Base-by-base conservation (phyloP, 352 stramenopile genomes). In the Globisporangium emineosum region DNA sequence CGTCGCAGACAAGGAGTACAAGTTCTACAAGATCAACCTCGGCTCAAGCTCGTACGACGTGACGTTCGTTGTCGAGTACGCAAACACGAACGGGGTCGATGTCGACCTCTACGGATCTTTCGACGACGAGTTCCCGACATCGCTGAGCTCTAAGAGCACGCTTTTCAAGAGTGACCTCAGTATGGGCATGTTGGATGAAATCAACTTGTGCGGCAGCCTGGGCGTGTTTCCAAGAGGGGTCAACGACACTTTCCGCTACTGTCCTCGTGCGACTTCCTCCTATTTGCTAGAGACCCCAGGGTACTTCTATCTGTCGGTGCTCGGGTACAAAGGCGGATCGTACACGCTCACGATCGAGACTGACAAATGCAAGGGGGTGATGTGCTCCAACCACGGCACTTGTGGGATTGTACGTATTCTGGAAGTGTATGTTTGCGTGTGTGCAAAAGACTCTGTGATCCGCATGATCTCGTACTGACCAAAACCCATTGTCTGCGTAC, bases 81-180 rank as follows among this genome's bases (percentile, higher is more conserved):
- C 65, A 5, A 62, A 55, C 10, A 65, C 60, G 3, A 45, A 47
- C 13, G 43, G 43, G 10, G 49, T 69, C 17, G 83, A 93, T 55
- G 66, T 88, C 23, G 84, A 91, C 57, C 61, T 93, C 27, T 91
- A 91, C 43, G 83, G 77, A 17, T 93, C 85, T 1, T 93, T 93
- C 58, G 74, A 87, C 53, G 78, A 89, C 40, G 50, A 52, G 25
- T 81, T 75, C 23, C 83, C 85, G 30, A 90, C 74, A 17, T 78
- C 80, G 1, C 51, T 77, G 56, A 90, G 72, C 25, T 56, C 77
- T 19, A 76, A 72, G 21, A 76, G 62, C 1, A 67, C 65, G 9
- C 72, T 82, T 5, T 90, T 91, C 55, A 57, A 72, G n/a, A 93
- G 85, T 51, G 81, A 86, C 19, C 79, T 77, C 10, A 63, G 67